Evolutionary conservation across 805 yeast genomes (phyloP), one percentile per base, ranked within the genome.

Genomic region (Myxozyma kluyveri): DNA sequence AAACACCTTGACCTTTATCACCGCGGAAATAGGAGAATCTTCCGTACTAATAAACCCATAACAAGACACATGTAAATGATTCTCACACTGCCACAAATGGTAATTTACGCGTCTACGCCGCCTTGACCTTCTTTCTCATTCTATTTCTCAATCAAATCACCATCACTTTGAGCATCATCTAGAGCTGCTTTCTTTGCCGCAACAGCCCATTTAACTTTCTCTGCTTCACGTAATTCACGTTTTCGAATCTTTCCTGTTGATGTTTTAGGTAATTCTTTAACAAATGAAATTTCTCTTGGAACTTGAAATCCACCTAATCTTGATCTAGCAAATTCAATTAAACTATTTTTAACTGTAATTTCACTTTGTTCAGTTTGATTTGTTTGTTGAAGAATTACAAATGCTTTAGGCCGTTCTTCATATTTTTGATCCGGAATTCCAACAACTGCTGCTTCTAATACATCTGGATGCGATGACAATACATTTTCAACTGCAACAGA

Each of bases 211-310:
- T 47, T 47, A 23, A 27, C 35, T 23, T 10, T 21, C 26, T 41
- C 50, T 6, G 35, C 29, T 21, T 67, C 67, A 23, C 71, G 54
- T n/a, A 68, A 55, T 14, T 67, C 69, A 29, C 63, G 62, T 55
- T 68, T 68, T 38, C 63, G 61, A 7, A 68, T 62, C 58, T 68
- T 68, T 10, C 72, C 72, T 2, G 72, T 68, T n/a, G 70, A 64
- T 4, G 72, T 68, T 57, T 69, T 66, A 14, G 72, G 72, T 26
- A 68, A 52, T 42, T 52, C 62, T 2, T 59, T 57, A 7, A 68
- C 65, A 22, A 68, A 54, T 14, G 46, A 52, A 32, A 57, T 42
- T 42, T 57, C 60, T 51, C 60, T 58, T 7, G 72, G 72, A 5
- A 67, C 65, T 52, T 68, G 70, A 52, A 56, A 68, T 2, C 68